Base-by-base conservation (phyloP, 352 stramenopile genomes). In the Globisporangium yorkense region DNA sequence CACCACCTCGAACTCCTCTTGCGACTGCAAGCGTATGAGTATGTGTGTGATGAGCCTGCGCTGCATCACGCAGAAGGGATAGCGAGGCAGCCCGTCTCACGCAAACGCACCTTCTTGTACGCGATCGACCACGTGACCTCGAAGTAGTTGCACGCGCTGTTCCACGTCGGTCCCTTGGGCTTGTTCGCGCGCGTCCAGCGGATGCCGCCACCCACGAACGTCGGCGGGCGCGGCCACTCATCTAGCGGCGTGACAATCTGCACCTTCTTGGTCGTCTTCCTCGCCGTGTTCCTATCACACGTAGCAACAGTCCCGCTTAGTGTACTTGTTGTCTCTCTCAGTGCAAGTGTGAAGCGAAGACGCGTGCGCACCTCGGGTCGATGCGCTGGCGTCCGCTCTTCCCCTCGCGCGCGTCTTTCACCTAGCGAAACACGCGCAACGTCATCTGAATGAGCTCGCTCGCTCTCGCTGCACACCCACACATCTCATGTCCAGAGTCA, bases 51-150 rank as follows among this genome's bases (percentile, higher is more conserved):
- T 41, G 37, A 41, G 37, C 2, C 16, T 3, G 37, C 4, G 37
- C 10, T 3, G 37, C 8, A 18, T 0, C 13, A 40, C 5, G 8
- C 9, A 41, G 9, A 16, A 10, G 7, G 16, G 9, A 10, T 3
- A 4, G 37, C 37, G n/a, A n/a, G n/a, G n/a, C n/a, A n/a, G n/a
- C n/a, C n/a, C 7, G 1, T 10, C 10, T 2, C 37, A 41, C 13
- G 35, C 18, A n/a, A 18, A 9, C 57, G 5, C 37, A 88, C 79
- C 78, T 94, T 94, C 62, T 94, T 91, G 74, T 94, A 94, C 44
- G 80, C 78, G 48, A 91, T 89, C 5, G 85, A 94, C 81, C 81
- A 92, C 47, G 80, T 87, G 63, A 94, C 74, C 57, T 94, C 79
- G 59, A 88, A 93, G 70, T 92, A 94, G 46, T 83, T 76, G 65